phyloP scores from a whole-genome alignment of 805 yeast species.

The Cyberlindnera galapagoensis region DNA sequence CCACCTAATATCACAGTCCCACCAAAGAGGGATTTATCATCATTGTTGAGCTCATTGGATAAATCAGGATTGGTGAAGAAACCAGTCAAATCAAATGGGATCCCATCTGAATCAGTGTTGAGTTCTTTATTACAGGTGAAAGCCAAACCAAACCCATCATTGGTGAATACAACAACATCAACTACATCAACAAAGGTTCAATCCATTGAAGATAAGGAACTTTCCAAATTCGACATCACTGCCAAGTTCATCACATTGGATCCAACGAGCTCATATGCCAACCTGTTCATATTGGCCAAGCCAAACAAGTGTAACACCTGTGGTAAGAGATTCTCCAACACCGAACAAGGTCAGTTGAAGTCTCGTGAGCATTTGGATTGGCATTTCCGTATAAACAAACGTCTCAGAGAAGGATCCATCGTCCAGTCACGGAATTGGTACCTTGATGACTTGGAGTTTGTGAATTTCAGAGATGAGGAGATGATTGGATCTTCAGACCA shows the following conservation, averaged over 20 bases:
- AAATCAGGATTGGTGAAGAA: conserved; percentile 19
- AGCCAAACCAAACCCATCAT: background rate
- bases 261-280: conserved; percentile 37
- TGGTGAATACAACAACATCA: background rate
- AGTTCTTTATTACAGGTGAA: conserved; percentile 2
- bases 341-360: conserved; percentile 44
- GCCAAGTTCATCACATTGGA: conserved; percentile 25
- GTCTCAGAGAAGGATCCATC: conserved; percentile 44
- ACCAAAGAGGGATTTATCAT: conserved; percentile 12
- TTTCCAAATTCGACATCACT: conserved; percentile 22
- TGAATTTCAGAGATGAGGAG: conserved; percentile 63
- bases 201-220: conserved; percentile 3
- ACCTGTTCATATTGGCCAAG: conserved; percentile 25
- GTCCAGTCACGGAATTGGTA: conserved; percentile 83
- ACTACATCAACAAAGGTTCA: background rate
- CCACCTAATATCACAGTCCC: conserved; percentile 1
- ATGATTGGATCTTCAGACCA: conserved; percentile 20
- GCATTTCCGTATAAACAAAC: conserved; percentile 91
- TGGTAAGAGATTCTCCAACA: conserved; percentile 74
- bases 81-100: background rate
- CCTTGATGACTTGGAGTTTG: conserved; percentile 66
- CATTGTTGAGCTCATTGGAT: conserved; percentile 14
- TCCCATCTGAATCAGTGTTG: conserved; percentile 5
- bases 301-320: conserved; percentile 85
- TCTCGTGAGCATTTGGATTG: conserved; percentile 80